phyloP scores from a whole-genome alignment of 2,329 filamentous ascomycete species.

The Clonostachys rhizophaga region DNA sequence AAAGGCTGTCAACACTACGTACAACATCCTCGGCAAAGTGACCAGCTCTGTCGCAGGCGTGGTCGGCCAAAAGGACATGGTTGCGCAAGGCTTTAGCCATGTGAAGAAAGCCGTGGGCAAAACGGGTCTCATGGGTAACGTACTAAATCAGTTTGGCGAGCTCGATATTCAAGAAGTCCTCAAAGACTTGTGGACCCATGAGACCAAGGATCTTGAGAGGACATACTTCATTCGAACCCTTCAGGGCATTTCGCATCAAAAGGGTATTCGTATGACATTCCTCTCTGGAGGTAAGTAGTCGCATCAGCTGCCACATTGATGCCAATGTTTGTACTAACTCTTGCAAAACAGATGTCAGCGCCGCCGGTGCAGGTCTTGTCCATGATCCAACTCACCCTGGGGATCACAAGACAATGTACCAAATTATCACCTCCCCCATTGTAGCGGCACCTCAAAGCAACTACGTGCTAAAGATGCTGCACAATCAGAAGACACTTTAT shows the following conservation, averaged over 20 bases:
- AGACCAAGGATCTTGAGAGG: slow-evolving; percentile 93
- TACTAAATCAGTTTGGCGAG: slow-evolving; percentile 93
- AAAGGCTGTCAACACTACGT: slow-evolving; percentile 92
- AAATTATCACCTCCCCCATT: slow-evolving; percentile 88
- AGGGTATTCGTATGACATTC: slow-evolving; percentile 95
- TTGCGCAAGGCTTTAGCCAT: slow-evolving; percentile 86
- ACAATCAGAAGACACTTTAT: slow-evolving; percentile 90
- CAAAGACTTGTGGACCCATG: slow-evolving; percentile 96
- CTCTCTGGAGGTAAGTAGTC: slow-evolving; percentile 70
- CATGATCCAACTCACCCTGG: slow-evolving; percentile 88
- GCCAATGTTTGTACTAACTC: background rate
- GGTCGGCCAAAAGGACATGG: slow-evolving; percentile 89
- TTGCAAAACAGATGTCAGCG: slow-evolving; percentile 66
- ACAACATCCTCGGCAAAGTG: slow-evolving; percentile 93
- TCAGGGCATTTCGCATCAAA: slow-evolving; percentile 92
- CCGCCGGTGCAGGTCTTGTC: slow-evolving; percentile 85
- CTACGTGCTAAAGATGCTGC: slow-evolving; percentile 91
- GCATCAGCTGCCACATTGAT: background rate
- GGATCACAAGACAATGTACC: slow-evolving; percentile 99
- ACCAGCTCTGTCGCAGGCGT: slow-evolving; percentile 93
- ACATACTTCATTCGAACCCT: slow-evolving; percentile 95
- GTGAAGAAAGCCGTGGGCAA: slow-evolving; percentile 98
- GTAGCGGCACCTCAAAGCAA: slow-evolving; percentile 81
- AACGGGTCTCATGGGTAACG: slow-evolving; percentile 89
- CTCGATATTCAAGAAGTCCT: slow-evolving; percentile 92